phyloP scores from a whole-genome alignment of 78 protist genomes.

The Cavenderia fasciculata region DNA sequence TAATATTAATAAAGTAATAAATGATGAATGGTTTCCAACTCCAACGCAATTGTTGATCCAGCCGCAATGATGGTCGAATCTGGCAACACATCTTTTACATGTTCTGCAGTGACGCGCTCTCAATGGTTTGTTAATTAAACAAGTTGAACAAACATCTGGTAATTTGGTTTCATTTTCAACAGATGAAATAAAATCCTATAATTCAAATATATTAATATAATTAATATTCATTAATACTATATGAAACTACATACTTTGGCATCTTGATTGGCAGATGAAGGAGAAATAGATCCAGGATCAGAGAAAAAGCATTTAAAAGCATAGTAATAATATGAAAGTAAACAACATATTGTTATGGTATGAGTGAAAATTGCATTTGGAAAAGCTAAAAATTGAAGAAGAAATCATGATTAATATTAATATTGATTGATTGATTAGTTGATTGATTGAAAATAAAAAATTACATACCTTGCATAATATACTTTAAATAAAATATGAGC shows the following conservation, averaged over 20 bases:
- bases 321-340: constrained; percentile 1
- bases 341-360: not conserved
- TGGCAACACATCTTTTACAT: constrained; percentile 80
- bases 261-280: constrained; percentile 24
- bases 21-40: constrained; percentile 62
- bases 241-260: not conserved
- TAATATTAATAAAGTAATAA: constrained; percentile 23
- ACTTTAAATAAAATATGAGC: constrained; percentile 35
- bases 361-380: constrained; percentile 27
- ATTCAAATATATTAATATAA: not conserved
- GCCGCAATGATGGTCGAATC: constrained; percentile 87
- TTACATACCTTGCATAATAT: constrained; percentile 1
- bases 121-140: constrained; percentile 76
- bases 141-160: constrained; percentile 62
- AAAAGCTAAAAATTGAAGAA: no score
- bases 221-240: not conserved
- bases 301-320: constrained; percentile 36
- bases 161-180: constrained; percentile 43
- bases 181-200: constrained; percentile 20
- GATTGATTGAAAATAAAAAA: not conserved
- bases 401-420: no score
- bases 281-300: constrained; percentile 37
- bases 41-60: constrained; percentile 90
- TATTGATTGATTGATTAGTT: not conserved
- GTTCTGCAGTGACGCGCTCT: constrained; percentile 83